Base-by-base conservation (phyloP, 352 stramenopile species). In the Pilasporangium apinafurcum region DNA sequence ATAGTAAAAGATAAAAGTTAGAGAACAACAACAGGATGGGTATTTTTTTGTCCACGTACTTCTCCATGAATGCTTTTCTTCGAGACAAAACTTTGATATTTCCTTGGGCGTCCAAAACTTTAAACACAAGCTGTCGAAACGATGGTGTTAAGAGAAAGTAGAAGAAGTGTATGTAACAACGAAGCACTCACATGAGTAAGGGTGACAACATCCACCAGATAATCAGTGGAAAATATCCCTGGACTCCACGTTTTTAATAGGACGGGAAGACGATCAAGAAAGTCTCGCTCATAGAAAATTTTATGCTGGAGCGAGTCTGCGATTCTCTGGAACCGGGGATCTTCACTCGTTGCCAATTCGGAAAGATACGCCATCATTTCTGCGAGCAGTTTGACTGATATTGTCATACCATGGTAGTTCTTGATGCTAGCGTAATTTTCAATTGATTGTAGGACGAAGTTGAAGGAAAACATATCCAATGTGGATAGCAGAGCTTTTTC, bases 401-500 rank as follows among this genome's bases (percentile, higher is more conserved):
- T 54, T 9, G 75, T 86, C 82, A 94, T 94, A 10, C 66, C 82
- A 35, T 86, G 70, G 36, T 86, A 76, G 41, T 91, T 89, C 44
- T 90, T 94, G 20, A 71, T 61, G 20, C 60, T 74, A 5, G 74
- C 79, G 39, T 89, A 94, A 32, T 70, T 92, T 57, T 94, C 82
- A 35, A 94, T 86, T 18, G 82, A 94, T 44, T 94, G 82, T 0
- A 94, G 65, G 13, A 94, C 75, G 37, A 94, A 94, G 48, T 94
- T 94, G 63, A 94, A 94, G 8, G 82, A 94, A 53, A 94, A 94
- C 82, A 94, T 94, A 67, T 94, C 82, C 34, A 94, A 59, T 8
- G 82, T 91, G 16, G 79, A 83, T 22, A 94, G 59, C 42, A 91
- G 75, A 1, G 79, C 72, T 46, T 91, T 92, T 40, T 92, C 79